phyloP scores from a whole-genome alignment of 495 filamentous ascomycete genomes.

The Echria macrotheca region DNA sequence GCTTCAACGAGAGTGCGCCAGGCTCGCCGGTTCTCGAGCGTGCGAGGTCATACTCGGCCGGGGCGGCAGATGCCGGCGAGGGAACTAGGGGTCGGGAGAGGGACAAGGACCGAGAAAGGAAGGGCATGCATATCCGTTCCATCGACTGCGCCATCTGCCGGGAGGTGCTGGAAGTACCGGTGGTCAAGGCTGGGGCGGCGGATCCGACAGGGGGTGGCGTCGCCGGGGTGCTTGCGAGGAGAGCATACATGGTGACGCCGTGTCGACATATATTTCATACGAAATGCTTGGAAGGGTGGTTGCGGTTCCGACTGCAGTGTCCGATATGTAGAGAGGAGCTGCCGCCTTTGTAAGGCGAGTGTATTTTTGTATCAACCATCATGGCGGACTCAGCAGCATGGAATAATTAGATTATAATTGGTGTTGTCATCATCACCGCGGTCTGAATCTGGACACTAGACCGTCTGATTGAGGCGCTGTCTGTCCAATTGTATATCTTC shows the following conservation, averaged over 20 bases:
- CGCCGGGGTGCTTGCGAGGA: conserved; percentile 65
- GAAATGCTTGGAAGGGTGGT: conserved; percentile 90
- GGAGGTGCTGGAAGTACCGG: conserved; percentile 81
- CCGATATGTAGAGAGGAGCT: conserved; percentile 90
- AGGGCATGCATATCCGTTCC: conserved; percentile 36
- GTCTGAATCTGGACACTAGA: no score
- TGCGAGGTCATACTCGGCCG: conserved; percentile 17
- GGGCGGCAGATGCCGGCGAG: not conserved
- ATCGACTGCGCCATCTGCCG: conserved; percentile 94
- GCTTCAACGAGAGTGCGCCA: conserved; percentile 21
- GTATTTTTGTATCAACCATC: not conserved
- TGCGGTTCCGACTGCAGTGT: conserved; percentile 86
- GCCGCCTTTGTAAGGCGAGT: conserved; percentile 65
- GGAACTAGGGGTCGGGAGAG: conserved; percentile 20
- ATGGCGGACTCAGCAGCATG: no score
- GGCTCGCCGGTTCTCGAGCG: conserved; percentile 31
- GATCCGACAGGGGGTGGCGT: conserved; percentile 50
- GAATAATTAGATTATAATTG: no score
- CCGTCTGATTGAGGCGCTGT: no score
- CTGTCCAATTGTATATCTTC: no score
- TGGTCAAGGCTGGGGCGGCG: conserved; percentile 57
- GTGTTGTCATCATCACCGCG: no score
- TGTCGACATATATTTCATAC: conserved; percentile 96
- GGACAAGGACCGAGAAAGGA: conserved; percentile 28
- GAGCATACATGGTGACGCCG: conserved; percentile 93